A percentile compares a stretch with the other conserved stretches of the same genome.
These are phyloP conservation scores for Pseudocercospora fijiensis DNA, from an alignment of 2,329 filamentous ascomycete species.

Conservation along the genomic window DNA sequence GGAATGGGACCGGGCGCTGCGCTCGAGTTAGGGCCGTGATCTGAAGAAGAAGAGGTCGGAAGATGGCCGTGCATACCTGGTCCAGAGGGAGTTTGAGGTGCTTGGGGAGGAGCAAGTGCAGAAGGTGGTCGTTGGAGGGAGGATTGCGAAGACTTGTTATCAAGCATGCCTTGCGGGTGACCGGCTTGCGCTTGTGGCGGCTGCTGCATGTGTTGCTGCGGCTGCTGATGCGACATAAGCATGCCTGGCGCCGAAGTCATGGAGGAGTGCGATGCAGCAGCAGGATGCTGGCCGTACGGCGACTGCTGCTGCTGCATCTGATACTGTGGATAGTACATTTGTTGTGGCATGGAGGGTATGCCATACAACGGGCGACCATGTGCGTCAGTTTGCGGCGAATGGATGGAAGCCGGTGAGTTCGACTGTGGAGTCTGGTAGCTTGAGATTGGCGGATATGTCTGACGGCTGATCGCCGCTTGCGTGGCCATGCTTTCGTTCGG, in stretches of 20 bases:
- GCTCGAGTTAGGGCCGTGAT: conserved; percentile 71
- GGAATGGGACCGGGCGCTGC: conserved; percentile 95
- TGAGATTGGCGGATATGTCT: conserved; percentile 73
- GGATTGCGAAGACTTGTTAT: conserved; percentile 30
- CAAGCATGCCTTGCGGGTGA: conserved; percentile 32
- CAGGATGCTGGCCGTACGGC: conserved; percentile 57
- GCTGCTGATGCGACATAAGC: conserved; percentile 57
- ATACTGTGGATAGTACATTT: conserved; percentile 70
- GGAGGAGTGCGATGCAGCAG: conserved; percentile 53
- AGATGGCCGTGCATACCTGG: conserved; percentile 32
- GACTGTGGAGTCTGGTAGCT: conserved; percentile 89
- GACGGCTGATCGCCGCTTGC: conserved; percentile 62
- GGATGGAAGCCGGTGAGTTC: conserved; percentile 89
- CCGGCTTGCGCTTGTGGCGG: conserved; percentile 26
- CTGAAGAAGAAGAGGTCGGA: conserved; percentile 23
- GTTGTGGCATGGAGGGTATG: conserved; percentile 78
- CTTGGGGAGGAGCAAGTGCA: conserved; percentile 30
- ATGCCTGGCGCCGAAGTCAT: conserved; percentile 52
- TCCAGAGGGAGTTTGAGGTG: conserved; percentile 35
- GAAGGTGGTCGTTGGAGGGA: conserved; percentile 31
- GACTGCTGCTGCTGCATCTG: conserved; percentile 55
- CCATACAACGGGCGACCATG: conserved; percentile 80
- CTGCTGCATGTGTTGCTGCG: conserved; percentile 30
- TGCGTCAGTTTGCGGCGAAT: conserved; percentile 88
- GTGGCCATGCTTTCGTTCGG: conserved; percentile 69